These are phyloP conservation scores for Phytophthora citrophthora DNA, from an alignment of 352 stramenopile species.

Conservation along the genomic window DNA sequence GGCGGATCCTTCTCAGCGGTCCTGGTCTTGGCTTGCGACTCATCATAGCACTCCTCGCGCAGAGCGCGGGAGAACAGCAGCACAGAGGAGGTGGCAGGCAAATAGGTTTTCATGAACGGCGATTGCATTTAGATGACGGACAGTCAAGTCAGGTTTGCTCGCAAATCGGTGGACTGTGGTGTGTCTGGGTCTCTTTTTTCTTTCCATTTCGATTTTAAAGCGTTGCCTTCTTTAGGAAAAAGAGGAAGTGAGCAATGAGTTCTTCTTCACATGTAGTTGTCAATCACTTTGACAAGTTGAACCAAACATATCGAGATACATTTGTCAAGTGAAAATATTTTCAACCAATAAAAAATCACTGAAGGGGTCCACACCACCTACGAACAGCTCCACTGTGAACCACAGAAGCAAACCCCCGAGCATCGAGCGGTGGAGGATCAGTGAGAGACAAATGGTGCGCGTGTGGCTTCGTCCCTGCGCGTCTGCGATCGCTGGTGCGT, in stretches of 20 bases:
- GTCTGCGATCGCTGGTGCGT: slow-evolving; percentile 56
- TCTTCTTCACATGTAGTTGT: background rate
- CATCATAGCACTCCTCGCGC: slow-evolving; percentile 18
- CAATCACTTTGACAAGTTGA: slow-evolving; percentile 1
- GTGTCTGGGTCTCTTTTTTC: slow-evolving; percentile 11
- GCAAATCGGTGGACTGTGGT: slow-evolving; percentile 18
- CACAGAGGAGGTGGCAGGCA: slow-evolving; percentile 24
- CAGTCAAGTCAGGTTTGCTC: slow-evolving; percentile 14
- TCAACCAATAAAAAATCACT: slow-evolving; percentile 11
- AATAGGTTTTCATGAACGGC: slow-evolving; percentile 41
- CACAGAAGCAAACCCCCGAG: slow-evolving; percentile 31
- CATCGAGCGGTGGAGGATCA: slow-evolving; percentile 31
- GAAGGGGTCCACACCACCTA: slow-evolving; percentile 14
- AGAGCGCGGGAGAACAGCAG: slow-evolving; percentile 21
- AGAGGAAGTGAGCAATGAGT: background rate
- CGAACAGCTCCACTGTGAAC: slow-evolving; percentile 22
- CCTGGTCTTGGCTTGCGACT: slow-evolving; percentile 16
- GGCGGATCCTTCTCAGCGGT: slow-evolving; percentile 3
- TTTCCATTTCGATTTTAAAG: slow-evolving; percentile 5
- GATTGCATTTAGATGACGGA: slow-evolving; percentile 47
- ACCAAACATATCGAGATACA: background rate
- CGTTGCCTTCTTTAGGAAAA: slow-evolving; percentile 1
- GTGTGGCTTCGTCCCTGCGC: slow-evolving; percentile 67
- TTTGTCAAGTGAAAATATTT: slow-evolving; percentile 4
- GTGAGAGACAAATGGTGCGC: slow-evolving; percentile 60